A percentile compares a stretch with the other conserved stretches of the same genome.
Evolutionary conservation across 2,329 filamentous ascomycete species (phyloP).

Genomic region (Cercospora citrullina): DNA sequence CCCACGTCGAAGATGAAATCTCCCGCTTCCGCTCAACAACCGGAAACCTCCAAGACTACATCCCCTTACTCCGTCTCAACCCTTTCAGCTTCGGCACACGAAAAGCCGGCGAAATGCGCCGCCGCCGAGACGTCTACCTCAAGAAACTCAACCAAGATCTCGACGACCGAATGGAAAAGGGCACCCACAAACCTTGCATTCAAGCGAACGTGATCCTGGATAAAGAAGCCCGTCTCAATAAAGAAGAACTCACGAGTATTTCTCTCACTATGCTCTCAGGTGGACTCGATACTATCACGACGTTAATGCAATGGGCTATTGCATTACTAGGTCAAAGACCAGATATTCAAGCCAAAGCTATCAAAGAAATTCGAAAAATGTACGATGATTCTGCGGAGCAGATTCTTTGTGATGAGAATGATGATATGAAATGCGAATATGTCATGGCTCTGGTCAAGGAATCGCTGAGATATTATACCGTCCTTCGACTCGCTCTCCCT

Average conservation of each 20-base stretch:
- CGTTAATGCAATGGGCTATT: slow-evolving; percentile 65
- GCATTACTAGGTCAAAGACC: slow-evolving; percentile 59
- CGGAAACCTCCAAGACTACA: slow-evolving; percentile 63
- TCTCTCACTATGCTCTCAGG: slow-evolving; percentile 69
- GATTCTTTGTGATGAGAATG: slow-evolving; percentile 60
- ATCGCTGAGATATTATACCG: slow-evolving; percentile 63
- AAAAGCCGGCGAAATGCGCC: slow-evolving; percentile 61
- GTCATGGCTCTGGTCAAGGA: slow-evolving; percentile 64
- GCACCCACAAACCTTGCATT: slow-evolving; percentile 64
- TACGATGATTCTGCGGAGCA: slow-evolving; percentile 48
- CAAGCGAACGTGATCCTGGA: slow-evolving; percentile 67
- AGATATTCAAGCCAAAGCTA: slow-evolving; percentile 63
- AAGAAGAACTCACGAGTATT: slow-evolving; percentile 64
- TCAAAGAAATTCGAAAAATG: slow-evolving; percentile 56
- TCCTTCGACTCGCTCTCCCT: slow-evolving; percentile 63
- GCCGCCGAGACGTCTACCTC: slow-evolving; percentile 62
- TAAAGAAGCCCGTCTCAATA: slow-evolving; percentile 62
- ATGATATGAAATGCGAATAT: slow-evolving; percentile 65
- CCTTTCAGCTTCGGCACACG: slow-evolving; percentile 61
- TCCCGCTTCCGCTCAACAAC: slow-evolving; percentile 61
- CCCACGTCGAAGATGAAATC: slow-evolving; percentile 62
- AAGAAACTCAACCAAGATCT: slow-evolving; percentile 58
- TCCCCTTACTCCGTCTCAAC: slow-evolving; percentile 60
- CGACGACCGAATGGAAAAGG: slow-evolving; percentile 61
- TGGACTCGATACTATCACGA: slow-evolving; percentile 66